Evolutionary conservation across 371 early-diverging fungal genomes (phyloP).

Genomic region (Mortierella sp.): DNA sequence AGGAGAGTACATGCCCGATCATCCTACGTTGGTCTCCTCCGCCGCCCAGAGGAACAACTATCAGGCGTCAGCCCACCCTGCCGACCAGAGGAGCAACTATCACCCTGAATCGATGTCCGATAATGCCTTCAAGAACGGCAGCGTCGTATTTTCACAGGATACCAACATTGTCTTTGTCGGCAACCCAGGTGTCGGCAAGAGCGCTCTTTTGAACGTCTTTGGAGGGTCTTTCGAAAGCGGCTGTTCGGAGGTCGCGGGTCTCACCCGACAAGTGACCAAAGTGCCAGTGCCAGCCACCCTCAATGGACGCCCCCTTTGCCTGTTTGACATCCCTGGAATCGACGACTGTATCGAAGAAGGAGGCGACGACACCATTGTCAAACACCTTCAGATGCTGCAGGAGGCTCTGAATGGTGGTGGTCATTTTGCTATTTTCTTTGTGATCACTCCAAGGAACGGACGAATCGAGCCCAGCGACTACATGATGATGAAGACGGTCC

Average conservation of each 20-base stretch:
- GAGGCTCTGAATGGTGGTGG: neutral
- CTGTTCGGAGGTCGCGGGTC: neutral
- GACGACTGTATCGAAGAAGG: neutral
- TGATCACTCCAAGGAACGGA: neutral
- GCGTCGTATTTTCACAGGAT: neutral
- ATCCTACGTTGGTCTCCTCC: too few species aligned
- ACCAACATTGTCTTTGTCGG: slow-evolving; percentile 3
- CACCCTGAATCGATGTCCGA: neutral
- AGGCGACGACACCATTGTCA: neutral
- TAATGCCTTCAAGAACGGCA: neutral
- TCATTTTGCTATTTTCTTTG: neutral
- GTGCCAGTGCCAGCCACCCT: neutral
- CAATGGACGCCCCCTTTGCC: neutral
- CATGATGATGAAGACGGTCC: neutral
- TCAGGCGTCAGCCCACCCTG: neutral
- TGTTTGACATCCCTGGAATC: slow-evolving; percentile 10
- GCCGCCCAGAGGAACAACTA: too few species aligned
- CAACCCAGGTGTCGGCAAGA: slow-evolving; percentile 17
- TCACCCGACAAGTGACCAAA: neutral
- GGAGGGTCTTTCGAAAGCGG: slow-evolving; percentile 6
- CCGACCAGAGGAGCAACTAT: neutral
- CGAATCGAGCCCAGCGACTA: neutral
- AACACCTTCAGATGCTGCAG: neutral
- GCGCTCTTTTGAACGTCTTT: slow-evolving; percentile 2
- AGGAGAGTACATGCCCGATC: too few species aligned